Base-by-base conservation (phyloP, 192 early-diverging fungal species). In the Coemansia sp. region DNA sequence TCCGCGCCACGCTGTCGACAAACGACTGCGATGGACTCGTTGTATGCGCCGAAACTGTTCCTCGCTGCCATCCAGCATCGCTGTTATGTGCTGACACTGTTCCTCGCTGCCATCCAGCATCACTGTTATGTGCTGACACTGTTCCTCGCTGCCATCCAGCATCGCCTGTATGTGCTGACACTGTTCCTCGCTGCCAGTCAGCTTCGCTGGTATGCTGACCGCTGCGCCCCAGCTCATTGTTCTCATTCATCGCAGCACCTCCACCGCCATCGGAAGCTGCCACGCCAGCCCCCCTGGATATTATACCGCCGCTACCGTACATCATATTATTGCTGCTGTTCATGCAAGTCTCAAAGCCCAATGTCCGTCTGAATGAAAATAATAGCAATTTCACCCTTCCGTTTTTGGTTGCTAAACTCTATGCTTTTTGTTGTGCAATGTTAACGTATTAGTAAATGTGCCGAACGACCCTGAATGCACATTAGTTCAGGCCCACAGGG, bases 201-300 rank as follows among this genome's bases (percentile, higher is more conserved):
- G 40, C 61, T 37, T 54, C 61, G 50, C 21, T 53, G 54, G 51
- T 28, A 42, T 63, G 52, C 52, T 31, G 24, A 18, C 20, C 61
- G 36, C 61, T 63, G 61, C 61, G 61, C 61, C 61, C 51, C 61
- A 42, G 61, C 46, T 15, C 14, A 63, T 63, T 63, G 61, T 63
- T 54, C 21, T 18, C 48, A 37, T 36, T 51, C 31, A 28, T 37
- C 21, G 24, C 44, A 50, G 59, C 34, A 11, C 12, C n/a, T 34
- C 36, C 48, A 4, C 26, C 9, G 47, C 60, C 34, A 36, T 61
- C 60, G 21, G 28, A 26, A 17, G 24, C 59, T 7, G 59, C 9
- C 12, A 34, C 25, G 36, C 55, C 55, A 56, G 55, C 55, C 55
- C 55, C 55, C 20, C 38, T 56, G 55, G 28, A 56, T n/a, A 56